Evolutionary conservation across 2,329 filamentous ascomycete genomes (phyloP), one percentile per base, ranked within the genome.

Genomic region (Fusarium brachygibbosum): DNA sequence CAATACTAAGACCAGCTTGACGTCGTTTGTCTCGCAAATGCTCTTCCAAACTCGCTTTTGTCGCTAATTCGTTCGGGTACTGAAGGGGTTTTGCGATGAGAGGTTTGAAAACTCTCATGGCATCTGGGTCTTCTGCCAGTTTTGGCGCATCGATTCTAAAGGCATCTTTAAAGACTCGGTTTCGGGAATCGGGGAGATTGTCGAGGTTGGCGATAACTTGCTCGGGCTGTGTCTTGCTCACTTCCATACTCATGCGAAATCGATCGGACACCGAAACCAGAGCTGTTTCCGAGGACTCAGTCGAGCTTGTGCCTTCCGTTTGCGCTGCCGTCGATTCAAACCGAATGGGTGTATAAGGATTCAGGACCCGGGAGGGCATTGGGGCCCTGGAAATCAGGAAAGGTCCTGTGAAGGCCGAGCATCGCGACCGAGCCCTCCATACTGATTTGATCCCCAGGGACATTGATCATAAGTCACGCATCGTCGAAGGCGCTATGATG

Each of bases 401-500:
- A 58, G 53, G 60, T 57, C 69, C 70, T 64, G 70, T 53, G 56
- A 73, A 63, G 70, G 73, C 72, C 68, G 72, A 74, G 71, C 71
- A 75, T 69, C 75, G 79, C 69, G 75, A 74, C 75, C 77, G 77
- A 74, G 77, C 78, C 78, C 81, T 80, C 81, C 80, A 82, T 76
- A 77, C 64, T 74, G 78, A 77, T 70, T 77, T 79, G 79, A 82
- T 79, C 78, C 81, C 81, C 76, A 81, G 77, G 77, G 78, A 82
- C 82, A 84, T 84, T 79, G 73, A 76, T 80, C 79, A 83, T 82
- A 72, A 76, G 59, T 58, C 72, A 74, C 60, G 68, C 81, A 84
- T 83, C 49, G 66, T 78, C 63, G 60, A 55, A 42, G 35, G 17
- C 13, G 58, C 42, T 38, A 45, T 62, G 16, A 48, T 62, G 17